These are phyloP conservation scores for Cladosporium sp. DNA, from an alignment of 2,329 filamentous ascomycete species.

Conservation along the genomic window DNA sequence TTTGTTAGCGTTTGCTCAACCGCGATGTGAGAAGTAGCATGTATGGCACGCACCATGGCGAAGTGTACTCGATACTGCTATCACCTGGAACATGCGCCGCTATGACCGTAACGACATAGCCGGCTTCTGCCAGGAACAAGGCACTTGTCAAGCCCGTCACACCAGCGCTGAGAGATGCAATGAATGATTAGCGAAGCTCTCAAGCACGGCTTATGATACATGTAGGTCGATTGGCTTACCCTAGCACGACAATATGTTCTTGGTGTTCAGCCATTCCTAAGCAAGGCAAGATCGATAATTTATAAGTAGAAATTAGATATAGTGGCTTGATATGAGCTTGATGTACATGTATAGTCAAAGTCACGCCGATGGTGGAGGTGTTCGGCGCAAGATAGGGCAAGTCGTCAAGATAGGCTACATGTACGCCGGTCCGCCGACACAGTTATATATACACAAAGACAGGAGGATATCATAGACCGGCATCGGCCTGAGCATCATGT, in stretches of 20 bases:
- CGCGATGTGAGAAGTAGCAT: background rate
- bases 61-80: slow-evolving; percentile 40
- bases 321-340: too few relatives aligned
- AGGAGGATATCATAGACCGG: background rate
- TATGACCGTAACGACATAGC: slow-evolving; percentile 40
- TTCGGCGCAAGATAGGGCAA: background rate
- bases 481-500: background rate
- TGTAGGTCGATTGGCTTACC: background rate
- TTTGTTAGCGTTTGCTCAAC: background rate
- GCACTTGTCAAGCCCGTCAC: slow-evolving; percentile 46
- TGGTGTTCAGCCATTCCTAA: background rate
- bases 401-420: background rate
- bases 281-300: too few relatives aligned
- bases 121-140: slow-evolving; percentile 38
- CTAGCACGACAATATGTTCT: slow-evolving; percentile 2
- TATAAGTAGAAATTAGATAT: too few relatives aligned
- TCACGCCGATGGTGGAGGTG: background rate
- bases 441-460: background rate
- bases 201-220: too few relatives aligned
- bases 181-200: background rate
- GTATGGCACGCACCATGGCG: slow-evolving; percentile 34
- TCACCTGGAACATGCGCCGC: slow-evolving; percentile 42
- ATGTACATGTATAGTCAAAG: too few relatives aligned
- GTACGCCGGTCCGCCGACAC: background rate
- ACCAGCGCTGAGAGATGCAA: slow-evolving; percentile 36